Conservation (phyloP, 441 rosid species). For the Pelargonium citronellum region DNA sequence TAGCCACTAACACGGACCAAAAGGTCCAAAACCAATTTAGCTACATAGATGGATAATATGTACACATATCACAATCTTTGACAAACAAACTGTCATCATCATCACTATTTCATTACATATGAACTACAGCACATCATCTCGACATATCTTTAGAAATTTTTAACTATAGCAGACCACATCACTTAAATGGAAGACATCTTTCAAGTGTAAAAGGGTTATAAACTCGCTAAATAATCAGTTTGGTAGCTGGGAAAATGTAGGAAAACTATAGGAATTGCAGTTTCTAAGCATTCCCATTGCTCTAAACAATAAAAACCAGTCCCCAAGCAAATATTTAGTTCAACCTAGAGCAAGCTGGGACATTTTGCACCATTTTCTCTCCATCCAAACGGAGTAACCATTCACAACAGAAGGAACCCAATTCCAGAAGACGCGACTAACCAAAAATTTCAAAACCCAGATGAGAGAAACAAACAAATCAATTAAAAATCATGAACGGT, state of each 20-base stretch:
- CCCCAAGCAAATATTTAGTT: neutral
- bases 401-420: constrained; percentile 6
- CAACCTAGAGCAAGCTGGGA: neutral
- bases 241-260: neutral
- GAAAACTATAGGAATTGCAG: neutral
- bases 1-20: neutral
- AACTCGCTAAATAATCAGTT: neutral
- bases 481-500: neutral
- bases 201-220: neutral
- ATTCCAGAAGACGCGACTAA: neutral
- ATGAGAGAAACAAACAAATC: neutral
- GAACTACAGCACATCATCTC: too few species aligned
- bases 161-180: neutral
- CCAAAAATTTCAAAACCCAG: constrained; percentile 8
- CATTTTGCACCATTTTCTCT: constrained; percentile 4
- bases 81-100: neutral
- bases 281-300: neutral
- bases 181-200: neutral
- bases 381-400: neutral
- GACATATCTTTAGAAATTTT: neutral
- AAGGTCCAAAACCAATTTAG: neutral
- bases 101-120: too few species aligned
- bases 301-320: constrained; percentile 3
- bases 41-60: neutral
- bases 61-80: neutral